Evolutionary conservation across 305 asterid species (phyloP), one percentile per base, ranked within the genome.

Genomic region (Fraxinus angustifolia): DNA sequence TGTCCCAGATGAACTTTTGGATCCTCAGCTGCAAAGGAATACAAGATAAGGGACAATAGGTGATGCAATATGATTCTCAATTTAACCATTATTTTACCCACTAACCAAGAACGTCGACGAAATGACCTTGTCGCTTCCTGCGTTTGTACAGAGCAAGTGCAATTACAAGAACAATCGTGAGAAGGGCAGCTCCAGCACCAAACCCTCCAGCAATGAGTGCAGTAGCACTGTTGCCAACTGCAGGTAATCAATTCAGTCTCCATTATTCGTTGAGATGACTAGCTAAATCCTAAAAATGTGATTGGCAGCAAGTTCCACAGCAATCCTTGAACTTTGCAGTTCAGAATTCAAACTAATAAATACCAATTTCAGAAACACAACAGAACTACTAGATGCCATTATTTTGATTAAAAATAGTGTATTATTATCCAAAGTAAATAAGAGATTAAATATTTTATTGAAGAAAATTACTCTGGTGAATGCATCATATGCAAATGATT

Each of bases 71-170:
- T 31, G 75, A 31, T 67, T 50, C 78, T 58, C 28, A 78, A 50
- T 23, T 1, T n/a, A 19, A 26, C n/a, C 36, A 35, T 38, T 75
- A 62, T 34, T 6, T 16, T 62, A 81, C 50, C 72, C 76, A 87
- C 95, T 88, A 76, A 94, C 97, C 97, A 78, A 95, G 97, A 86
- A 93, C 97, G 79, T 94, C 97, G 80, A 94, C 89, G 97, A 92
- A 94, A 88, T 92, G 83, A 88, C 91, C 97, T 56, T 89, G 94
- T 8, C 93, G 94, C 86, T 92, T 92, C 90, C 83, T 90, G 84
- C 96, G 88, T 36, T 95, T 89, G 86, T 87, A 89, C 89, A 87
- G 89, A 73, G 94, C 97, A 82, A 93, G 90, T 19, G 93, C 86
- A 56, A 93, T 91, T 2, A 92, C 96, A 77, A 94, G 95, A 77